These are phyloP conservation scores for Irpex lacteus DNA, from an alignment of 1,284 basidiomycete genomes.

Conservation along the genomic window DNA sequence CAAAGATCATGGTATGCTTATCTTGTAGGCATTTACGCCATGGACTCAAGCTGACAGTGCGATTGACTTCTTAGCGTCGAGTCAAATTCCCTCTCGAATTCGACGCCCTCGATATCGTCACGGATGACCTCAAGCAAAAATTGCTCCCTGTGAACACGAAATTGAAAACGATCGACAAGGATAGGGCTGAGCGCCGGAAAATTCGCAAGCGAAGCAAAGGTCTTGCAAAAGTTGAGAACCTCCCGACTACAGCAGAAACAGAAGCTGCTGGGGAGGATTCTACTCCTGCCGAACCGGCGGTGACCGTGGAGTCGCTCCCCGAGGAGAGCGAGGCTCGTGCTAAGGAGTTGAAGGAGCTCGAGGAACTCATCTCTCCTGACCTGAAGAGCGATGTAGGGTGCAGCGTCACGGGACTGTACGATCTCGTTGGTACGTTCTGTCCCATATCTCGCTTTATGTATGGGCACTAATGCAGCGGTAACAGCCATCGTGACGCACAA, in stretches of 20 bases:
- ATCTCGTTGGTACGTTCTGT: constrained; percentile 68
- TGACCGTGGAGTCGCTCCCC: constrained; percentile 41
- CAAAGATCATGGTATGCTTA: constrained; percentile 80
- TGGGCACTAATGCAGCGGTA: background rate
- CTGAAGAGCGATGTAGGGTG: constrained; percentile 69
- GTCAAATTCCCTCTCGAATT: constrained; percentile 92
- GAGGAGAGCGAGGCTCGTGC: constrained; percentile 59
- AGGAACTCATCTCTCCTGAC: constrained; percentile 59
- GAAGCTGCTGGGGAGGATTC: constrained; percentile 23
- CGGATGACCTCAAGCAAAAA: constrained; percentile 76
- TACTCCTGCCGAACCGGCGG: constrained; percentile 22
- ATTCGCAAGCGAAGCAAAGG: constrained; percentile 74
- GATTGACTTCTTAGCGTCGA: constrained; percentile 58
- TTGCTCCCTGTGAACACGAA: constrained; percentile 70
- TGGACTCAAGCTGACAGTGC: background rate
- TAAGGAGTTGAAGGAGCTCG: constrained; percentile 65
- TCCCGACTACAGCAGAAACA: constrained; percentile 24
- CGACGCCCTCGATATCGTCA: constrained; percentile 82
- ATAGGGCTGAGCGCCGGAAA: constrained; percentile 82
- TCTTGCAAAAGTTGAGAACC: constrained; percentile 10
- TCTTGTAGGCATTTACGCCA: background rate
- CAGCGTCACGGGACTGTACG: constrained; percentile 78
- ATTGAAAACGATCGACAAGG: constrained; percentile 80
- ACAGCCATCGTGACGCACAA: constrained; percentile 95
- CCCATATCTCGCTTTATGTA: background rate